These are phyloP conservation scores for Metarhizium humberi DNA, from an alignment of 2,329 filamentous ascomycete genomes.

Conservation along the genomic window DNA sequence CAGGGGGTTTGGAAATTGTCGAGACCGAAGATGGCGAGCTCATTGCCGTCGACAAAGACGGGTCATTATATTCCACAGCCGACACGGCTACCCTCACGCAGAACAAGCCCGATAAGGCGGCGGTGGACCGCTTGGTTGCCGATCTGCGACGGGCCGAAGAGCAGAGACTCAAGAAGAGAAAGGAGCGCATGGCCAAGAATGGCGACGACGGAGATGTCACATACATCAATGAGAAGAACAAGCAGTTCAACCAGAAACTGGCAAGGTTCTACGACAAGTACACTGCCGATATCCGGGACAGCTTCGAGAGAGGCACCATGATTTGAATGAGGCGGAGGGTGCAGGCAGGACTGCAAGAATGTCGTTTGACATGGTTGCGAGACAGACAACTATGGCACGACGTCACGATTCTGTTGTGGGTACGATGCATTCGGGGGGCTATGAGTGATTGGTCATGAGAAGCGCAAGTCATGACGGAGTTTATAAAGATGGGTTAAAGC, in stretches of 20 bases:
- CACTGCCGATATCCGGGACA: slow-evolving; percentile 91
- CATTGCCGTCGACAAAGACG: slow-evolving; percentile 85
- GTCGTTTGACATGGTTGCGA: not conserved
- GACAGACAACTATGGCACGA: not conserved
- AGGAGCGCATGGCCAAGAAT: slow-evolving; percentile 65
- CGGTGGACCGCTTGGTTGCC: slow-evolving; percentile 76
- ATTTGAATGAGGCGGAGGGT: slow-evolving; percentile 43
- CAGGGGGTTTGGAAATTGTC: slow-evolving; percentile 81
- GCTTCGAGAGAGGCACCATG: slow-evolving; percentile 94
- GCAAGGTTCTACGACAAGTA: slow-evolving; percentile 97
- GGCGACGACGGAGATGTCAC: slow-evolving; percentile 89
- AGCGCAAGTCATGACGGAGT: not conserved
- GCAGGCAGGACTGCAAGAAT: not conserved
- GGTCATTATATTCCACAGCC: slow-evolving; percentile 81
- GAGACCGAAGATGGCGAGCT: slow-evolving; percentile 94
- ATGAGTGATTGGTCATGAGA: not conserved
- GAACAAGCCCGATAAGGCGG: slow-evolving; percentile 79
- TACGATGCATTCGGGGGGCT: not conserved
- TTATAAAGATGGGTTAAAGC: not conserved
- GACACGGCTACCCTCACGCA: slow-evolving; percentile 74
- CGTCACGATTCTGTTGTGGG: not conserved
- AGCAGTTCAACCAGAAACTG: slow-evolving; percentile 98
- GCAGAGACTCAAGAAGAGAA: slow-evolving; percentile 73
- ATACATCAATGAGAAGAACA: slow-evolving; percentile 99
- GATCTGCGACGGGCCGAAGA: slow-evolving; percentile 88